These are phyloP conservation scores for Phytophthora litchii DNA, from an alignment of 352 stramenopile genomes.

Conservation along the genomic window DNA sequence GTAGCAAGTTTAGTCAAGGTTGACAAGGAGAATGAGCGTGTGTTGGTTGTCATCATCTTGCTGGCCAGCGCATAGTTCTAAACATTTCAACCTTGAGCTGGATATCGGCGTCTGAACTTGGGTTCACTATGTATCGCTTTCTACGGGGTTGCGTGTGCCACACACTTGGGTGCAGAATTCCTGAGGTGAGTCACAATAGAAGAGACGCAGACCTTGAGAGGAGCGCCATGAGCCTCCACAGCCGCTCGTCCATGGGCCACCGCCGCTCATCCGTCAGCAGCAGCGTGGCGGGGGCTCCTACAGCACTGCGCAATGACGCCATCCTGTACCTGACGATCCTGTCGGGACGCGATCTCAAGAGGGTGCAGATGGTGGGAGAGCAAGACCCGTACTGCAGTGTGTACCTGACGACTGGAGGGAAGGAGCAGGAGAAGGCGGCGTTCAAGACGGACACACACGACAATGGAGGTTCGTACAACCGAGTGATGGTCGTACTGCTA, in stretches of 20 bases:
- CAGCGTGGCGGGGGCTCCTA: conserved; percentile 32
- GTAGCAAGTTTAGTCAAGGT: too few species aligned
- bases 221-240: conserved; percentile 29
- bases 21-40: too few species aligned
- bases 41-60: conserved; percentile 7
- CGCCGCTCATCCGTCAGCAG: conserved; percentile 37
- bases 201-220: neutral
- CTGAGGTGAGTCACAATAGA: conserved; percentile 11
- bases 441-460: conserved; percentile 82
- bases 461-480: conserved; percentile 51
- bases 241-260: conserved; percentile 33
- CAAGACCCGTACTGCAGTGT: conserved; percentile 79
- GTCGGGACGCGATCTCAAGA: conserved; percentile 66
- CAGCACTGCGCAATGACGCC: conserved; percentile 66
- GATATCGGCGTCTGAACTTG: conserved; percentile 15
- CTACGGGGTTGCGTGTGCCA: conserved; percentile 3
- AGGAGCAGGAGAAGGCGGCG: conserved; percentile 51
- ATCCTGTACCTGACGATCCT: conserved; percentile 77
- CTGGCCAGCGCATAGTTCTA: conserved; percentile 2
- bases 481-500: neutral
- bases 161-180: conserved; percentile 21
- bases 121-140: conserved; percentile 9
- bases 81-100: conserved; percentile 14
- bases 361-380: conserved; percentile 69
- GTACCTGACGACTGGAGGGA: conserved; percentile 60